phyloP scores from a whole-genome alignment of 805 yeast species.

The Zygosaccharomyces rouxii region DNA sequence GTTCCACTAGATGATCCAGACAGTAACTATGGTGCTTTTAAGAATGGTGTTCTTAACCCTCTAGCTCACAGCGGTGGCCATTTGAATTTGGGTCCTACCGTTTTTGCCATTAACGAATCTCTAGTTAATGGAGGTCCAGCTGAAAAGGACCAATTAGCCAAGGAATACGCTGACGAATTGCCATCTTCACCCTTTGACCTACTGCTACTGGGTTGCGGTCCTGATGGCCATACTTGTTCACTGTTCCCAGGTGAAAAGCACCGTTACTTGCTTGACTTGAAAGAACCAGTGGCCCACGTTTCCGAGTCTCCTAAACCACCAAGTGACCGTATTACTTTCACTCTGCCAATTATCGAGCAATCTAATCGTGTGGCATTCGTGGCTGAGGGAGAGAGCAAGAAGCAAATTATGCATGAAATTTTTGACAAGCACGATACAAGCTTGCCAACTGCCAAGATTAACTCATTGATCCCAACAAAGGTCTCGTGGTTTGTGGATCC shows the following conservation, averaged over 20 bases:
- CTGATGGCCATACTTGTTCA: slow-evolving; percentile 95
- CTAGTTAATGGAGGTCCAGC: slow-evolving; percentile 54
- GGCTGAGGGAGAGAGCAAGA: slow-evolving; percentile 86
- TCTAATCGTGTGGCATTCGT: slow-evolving; percentile 63
- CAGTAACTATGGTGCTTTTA: slow-evolving; percentile 80
- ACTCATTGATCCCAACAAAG: slow-evolving; percentile 46
- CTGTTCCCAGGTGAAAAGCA: slow-evolving; percentile 73
- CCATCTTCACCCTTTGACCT: slow-evolving; percentile 53
- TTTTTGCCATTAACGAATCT: slow-evolving; percentile 60
- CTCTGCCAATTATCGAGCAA: slow-evolving; percentile 64
- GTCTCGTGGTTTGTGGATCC: slow-evolving; percentile 83
- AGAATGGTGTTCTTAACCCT: slow-evolving; percentile 53
- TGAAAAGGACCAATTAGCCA: slow-evolving; percentile 52
- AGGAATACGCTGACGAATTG: slow-evolving; percentile 54
- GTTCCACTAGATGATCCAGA: slow-evolving; percentile 80
- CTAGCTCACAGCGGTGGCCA: slow-evolving; percentile 40
- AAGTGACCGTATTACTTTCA: slow-evolving; percentile 83
- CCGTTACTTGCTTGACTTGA: slow-evolving; percentile 50
- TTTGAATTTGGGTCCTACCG: slow-evolving; percentile 47
- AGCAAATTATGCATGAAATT: slow-evolving; percentile 63
- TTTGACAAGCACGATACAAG: slow-evolving; percentile 47
- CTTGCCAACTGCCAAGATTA: slow-evolving; percentile 75
- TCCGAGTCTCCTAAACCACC: slow-evolving; percentile 92
- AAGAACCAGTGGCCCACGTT: slow-evolving; percentile 55
- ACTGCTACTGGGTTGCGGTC: slow-evolving; percentile 84